Percentiles rank a stretch among this genome's conserved stretches.
These are phyloP conservation scores for Fusarium annulatum DNA, from an alignment of 2,329 filamentous ascomycete species.

Conservation along the genomic window DNA sequence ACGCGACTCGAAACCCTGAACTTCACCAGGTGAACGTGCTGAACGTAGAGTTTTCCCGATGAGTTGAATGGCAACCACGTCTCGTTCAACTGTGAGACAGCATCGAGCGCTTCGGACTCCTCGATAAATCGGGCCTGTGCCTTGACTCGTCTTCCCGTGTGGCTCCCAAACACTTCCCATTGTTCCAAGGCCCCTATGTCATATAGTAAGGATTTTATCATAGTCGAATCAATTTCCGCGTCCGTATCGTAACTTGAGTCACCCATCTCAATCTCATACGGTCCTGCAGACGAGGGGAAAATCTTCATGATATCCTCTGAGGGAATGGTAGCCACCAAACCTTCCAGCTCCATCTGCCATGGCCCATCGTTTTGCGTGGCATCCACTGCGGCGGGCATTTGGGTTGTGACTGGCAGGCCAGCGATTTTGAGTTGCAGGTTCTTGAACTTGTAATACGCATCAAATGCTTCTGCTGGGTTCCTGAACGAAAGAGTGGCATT, in stretches of 20 bases:
- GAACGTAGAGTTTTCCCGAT: constrained; percentile 50
- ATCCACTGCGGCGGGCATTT: background rate
- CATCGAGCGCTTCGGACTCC: constrained; percentile 52
- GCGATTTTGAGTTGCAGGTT: constrained; percentile 41
- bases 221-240: constrained; percentile 26
- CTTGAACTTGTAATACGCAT: constrained; percentile 35
- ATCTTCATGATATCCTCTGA: constrained; percentile 11
- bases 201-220: constrained; percentile 47
- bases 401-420: constrained; percentile 19
- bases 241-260: constrained; percentile 42
- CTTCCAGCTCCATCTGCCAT: constrained; percentile 13
- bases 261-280: background rate
- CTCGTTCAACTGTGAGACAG: constrained; percentile 47
- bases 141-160: constrained; percentile 51
- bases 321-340: background rate
- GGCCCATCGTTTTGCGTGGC: background rate
- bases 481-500: constrained; percentile 48
- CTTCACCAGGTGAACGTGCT: constrained; percentile 51
- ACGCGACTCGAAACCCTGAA: constrained; percentile 53
- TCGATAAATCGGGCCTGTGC: constrained; percentile 53
- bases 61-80: constrained; percentile 46
- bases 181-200: constrained; percentile 49
- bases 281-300: background rate
- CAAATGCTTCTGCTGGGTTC: constrained; percentile 24
- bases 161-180: constrained; percentile 45